phyloP scores from a whole-genome alignment of 2,329 filamentous ascomycete genomes.

The Verticillium nonalfalfae region DNA sequence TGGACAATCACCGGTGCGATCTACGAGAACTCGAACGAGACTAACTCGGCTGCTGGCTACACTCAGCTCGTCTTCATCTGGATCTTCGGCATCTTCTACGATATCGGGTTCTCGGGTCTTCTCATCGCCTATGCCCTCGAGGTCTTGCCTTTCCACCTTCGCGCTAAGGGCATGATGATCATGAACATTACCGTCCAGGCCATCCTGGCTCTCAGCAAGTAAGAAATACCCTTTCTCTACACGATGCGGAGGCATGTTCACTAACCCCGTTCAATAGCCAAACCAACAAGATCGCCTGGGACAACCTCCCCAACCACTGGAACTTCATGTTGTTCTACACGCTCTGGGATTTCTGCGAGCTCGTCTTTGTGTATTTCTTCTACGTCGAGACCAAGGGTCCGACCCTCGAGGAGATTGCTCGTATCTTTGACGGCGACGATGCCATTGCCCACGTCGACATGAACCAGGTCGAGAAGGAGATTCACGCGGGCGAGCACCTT shows the following conservation, averaged over 20 bases:
- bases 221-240: neutral
- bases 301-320: slow-evolving; percentile 53
- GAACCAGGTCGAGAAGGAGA: slow-evolving; percentile 49
- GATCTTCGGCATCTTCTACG: slow-evolving; percentile 53
- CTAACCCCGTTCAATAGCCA: slow-evolving; percentile 21
- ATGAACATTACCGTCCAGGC: slow-evolving; percentile 61
- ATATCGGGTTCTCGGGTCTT: slow-evolving; percentile 53
- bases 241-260: neutral
- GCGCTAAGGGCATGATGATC: slow-evolving; percentile 55
- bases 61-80: slow-evolving; percentile 53
- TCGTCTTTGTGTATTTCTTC: slow-evolving; percentile 59
- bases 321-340: slow-evolving; percentile 63
- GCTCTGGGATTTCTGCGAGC: slow-evolving; percentile 53
- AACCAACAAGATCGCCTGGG: slow-evolving; percentile 59
- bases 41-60: slow-evolving; percentile 39
- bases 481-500: slow-evolving; percentile 26
- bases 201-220: slow-evolving; percentile 52
- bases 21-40: slow-evolving; percentile 39
- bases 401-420: slow-evolving; percentile 63
- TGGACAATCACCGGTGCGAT: slow-evolving; percentile 48
- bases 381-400: slow-evolving; percentile 66
- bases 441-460: slow-evolving; percentile 50
- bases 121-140: slow-evolving; percentile 53
- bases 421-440: slow-evolving; percentile 63
- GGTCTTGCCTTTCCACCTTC: slow-evolving; percentile 50